Evolutionary conservation across 495 filamentous ascomycete genomes (phyloP), one percentile per base, ranked within the genome.

Genomic region (Podospora pseudocomata): DNA sequence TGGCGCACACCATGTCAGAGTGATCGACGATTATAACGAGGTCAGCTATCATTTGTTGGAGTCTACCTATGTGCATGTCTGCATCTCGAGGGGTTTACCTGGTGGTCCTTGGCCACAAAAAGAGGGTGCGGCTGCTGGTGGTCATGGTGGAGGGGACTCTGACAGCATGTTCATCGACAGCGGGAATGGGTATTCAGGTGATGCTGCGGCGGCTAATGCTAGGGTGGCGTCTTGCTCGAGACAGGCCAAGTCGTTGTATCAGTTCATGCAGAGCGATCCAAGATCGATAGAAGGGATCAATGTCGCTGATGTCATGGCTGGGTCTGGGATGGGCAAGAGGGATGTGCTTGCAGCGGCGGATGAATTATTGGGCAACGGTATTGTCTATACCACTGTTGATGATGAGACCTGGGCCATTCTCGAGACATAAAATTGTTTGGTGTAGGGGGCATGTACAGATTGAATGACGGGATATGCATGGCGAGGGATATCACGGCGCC

Each of bases 331-430:
- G 80, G 81, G 87, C 2, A 76, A 86, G 30, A 81, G 82, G 28
- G 92, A 96, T 60, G 90, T 97, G 20, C 74, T 85, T 61, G 86
- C 84, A 60, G 96, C 89, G 44, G 88, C 89, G 9, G 90, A 95
- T 67, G 93, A 97, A 79, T 75, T 98, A 75, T 71, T 94, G 55
- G 80, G 76, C 6, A 75, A 86, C 26, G 92, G 93, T 60, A 71
- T 92, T 73, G 91, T 96, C 63, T 99, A 92, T 78, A 92, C 93
- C 63, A 99, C 96, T 13, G 81, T 94, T 28, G 93, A 98, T 80
- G 95, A 99, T 67, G 84, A 86, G 77, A 93, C 91, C 0, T 93
- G 89, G 86, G 89, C 89, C 30, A 79, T 92, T 67, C 79, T 93
- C 44, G 89, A 92, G 63, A 26, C 7, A n/a, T 19, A 53, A 15